A percentile compares a stretch with the other conserved stretches of the same genome.
Evolutionary conservation across 257 asterid species (phyloP).

Genomic region (Solanum piurae): DNA sequence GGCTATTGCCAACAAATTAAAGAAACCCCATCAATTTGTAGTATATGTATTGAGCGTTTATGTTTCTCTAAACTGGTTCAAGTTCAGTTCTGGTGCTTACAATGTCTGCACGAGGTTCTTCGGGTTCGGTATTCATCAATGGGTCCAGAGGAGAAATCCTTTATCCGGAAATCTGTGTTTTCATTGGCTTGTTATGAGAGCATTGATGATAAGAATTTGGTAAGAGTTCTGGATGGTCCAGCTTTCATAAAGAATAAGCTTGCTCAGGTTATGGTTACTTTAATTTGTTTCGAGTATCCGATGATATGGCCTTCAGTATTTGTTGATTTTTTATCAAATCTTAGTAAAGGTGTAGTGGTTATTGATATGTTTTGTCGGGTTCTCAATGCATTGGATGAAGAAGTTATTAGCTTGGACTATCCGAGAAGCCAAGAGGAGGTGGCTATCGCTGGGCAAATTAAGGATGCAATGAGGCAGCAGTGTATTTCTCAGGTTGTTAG

Average conservation of each 20-base stretch:
- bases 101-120: conserved; percentile 71
- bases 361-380: conserved; percentile 95
- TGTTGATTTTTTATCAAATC: conserved; percentile 62
- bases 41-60: conserved; percentile 60
- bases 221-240: conserved; percentile 62
- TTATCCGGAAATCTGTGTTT: conserved; percentile 64
- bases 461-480: conserved; percentile 90
- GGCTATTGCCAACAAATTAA: conserved; percentile 63
- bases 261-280: conserved; percentile 83
- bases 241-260: conserved; percentile 80
- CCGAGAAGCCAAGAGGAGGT: conserved; percentile 64
- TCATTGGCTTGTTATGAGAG: conserved; percentile 59
- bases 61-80: conserved; percentile 49
- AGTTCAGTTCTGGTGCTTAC: conserved; percentile 96
- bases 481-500: conserved; percentile 76
- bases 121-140: conserved; percentile 53
- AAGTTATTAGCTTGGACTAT: conserved; percentile 71
- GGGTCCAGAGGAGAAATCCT: conserved; percentile 59
- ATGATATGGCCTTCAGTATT: conserved; percentile 73
- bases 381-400: conserved; percentile 72
- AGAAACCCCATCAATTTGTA: conserved; percentile 55
- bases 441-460: conserved; percentile 55
- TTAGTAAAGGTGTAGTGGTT: conserved; percentile 60
- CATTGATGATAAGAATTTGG: conserved; percentile 30
- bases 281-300: conserved; percentile 80